These are phyloP conservation scores for Cladophialophora immunda DNA, from an alignment of 2,329 filamentous ascomycete species.

Conservation along the genomic window DNA sequence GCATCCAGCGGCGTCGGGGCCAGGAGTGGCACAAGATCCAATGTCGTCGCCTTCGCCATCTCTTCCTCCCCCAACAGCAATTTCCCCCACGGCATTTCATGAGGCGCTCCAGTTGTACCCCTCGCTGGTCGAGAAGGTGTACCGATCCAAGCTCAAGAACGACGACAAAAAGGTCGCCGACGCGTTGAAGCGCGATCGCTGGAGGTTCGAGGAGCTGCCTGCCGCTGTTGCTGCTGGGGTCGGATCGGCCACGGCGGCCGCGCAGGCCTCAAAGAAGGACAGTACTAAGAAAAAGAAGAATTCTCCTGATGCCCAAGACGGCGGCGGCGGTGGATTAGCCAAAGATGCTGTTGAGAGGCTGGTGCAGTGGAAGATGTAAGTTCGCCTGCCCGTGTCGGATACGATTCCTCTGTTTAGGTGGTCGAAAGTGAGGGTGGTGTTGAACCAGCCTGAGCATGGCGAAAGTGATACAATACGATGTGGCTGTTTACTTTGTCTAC, in stretches of 20 bases:
- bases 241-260: slow-evolving; percentile 22
- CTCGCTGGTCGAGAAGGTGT: slow-evolving; percentile 37
- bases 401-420: neutral
- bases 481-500: too few species aligned
- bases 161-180: slow-evolving; percentile 41
- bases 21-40: too few species aligned
- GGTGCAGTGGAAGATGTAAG: slow-evolving; percentile 57
- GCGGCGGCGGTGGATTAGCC: slow-evolving; percentile 27
- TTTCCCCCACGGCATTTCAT: slow-evolving; percentile 9
- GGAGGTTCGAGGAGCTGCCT: slow-evolving; percentile 50
- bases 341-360: slow-evolving; percentile 45
- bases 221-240: slow-evolving; percentile 37
- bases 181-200: slow-evolving; percentile 48
- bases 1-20: too few species aligned
- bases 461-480: too few species aligned
- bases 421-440: too few species aligned
- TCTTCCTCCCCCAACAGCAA: neutral
- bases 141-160: slow-evolving; percentile 36
- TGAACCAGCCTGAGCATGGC: too few species aligned
- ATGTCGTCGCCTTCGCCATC: neutral
- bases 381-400: slow-evolving; percentile 16
- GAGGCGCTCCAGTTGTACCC: slow-evolving; percentile 36
- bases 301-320: neutral
- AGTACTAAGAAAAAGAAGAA: neutral
- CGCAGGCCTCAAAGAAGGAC: neutral